phyloP scores from a whole-genome alignment of 208 protist genomes.

The Trichomonas gallinae region DNA sequence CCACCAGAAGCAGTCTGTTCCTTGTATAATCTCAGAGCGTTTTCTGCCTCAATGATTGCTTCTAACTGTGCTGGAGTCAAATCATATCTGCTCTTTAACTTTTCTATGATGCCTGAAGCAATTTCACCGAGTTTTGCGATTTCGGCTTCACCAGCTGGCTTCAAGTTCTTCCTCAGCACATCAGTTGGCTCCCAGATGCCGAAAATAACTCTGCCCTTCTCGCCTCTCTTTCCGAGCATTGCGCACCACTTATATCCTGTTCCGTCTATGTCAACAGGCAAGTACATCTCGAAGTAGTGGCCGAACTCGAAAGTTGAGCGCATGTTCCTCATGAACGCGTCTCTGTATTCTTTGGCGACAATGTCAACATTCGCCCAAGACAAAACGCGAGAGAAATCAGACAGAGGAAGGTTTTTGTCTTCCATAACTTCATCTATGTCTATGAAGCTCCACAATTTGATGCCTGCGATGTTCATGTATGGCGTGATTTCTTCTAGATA shows the following conservation, averaged over 20 bases:
- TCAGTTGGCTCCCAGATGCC: background rate
- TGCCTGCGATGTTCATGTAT: background rate
- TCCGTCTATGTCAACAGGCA: background rate
- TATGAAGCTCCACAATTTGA: background rate
- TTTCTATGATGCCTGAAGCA: background rate
- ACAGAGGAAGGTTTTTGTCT: background rate
- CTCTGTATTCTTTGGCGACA: background rate
- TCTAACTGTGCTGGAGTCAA: background rate
- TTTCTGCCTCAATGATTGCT: background rate
- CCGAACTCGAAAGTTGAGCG: background rate
- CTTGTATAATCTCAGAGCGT: background rate
- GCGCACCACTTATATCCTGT: background rate
- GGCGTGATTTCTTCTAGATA: background rate
- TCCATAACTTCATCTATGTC: background rate
- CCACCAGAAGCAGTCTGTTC: background rate
- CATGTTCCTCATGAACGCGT: background rate
- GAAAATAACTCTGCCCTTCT: background rate
- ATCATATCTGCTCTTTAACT: background rate
- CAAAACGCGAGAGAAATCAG: background rate
- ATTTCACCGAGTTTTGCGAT: background rate
- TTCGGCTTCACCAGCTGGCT: background rate
- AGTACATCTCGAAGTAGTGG: background rate
- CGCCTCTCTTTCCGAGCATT: background rate
- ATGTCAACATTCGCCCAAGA: background rate
- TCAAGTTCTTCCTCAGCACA: background rate